Percentiles rank a stretch among this genome's conserved stretches.
These are phyloP conservation scores for Jatropha multifida DNA, from an alignment of 441 rosid genomes.

Conservation along the genomic window DNA sequence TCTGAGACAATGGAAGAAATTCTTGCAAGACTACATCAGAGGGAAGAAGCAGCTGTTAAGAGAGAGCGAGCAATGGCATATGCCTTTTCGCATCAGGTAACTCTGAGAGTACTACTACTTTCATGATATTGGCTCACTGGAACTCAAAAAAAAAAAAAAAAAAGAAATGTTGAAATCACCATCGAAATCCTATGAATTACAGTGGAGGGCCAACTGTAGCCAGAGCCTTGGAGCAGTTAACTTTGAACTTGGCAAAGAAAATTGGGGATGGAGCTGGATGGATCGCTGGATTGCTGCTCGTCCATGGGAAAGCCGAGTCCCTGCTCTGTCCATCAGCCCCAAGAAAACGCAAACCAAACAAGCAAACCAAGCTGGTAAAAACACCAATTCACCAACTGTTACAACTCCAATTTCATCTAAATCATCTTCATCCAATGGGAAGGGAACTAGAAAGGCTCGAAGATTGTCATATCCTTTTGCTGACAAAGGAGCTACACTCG, in stretches of 20 bases:
- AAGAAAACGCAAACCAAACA: conserved; percentile 51
- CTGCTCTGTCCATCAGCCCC: conserved; percentile 45
- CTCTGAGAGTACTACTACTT: neutral
- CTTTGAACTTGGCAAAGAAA: conserved; percentile 63
- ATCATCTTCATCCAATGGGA: conserved; percentile 38
- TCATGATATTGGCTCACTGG: neutral
- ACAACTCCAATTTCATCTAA: conserved; percentile 46
- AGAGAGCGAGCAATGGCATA: conserved; percentile 92
- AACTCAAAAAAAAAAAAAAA: neutral
- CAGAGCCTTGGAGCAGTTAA: conserved; percentile 43
- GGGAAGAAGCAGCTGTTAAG: conserved; percentile 90
- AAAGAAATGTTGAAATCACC: conserved; percentile 8
- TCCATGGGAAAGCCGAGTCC: conserved; percentile 85
- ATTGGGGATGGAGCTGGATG: conserved; percentile 98
- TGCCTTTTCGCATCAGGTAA: conserved; percentile 94
- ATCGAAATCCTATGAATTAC: conserved; percentile 25
- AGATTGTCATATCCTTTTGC: conserved; percentile 69
- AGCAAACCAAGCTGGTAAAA: conserved; percentile 39
- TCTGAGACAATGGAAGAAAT: conserved; percentile 70
- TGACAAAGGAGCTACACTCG: conserved; percentile 36
- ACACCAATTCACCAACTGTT: conserved; percentile 41
- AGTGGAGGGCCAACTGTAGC: conserved; percentile 84
- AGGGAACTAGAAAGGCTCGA: conserved; percentile 40
- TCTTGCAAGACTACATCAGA: conserved; percentile 68
- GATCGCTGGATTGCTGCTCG: conserved; percentile 90